A percentile compares a stretch with the other conserved stretches of the same genome.
Evolutionary conservation across 805 yeast genomes (phyloP).

Genomic region (Metschnikowia cerradonensis): DNA sequence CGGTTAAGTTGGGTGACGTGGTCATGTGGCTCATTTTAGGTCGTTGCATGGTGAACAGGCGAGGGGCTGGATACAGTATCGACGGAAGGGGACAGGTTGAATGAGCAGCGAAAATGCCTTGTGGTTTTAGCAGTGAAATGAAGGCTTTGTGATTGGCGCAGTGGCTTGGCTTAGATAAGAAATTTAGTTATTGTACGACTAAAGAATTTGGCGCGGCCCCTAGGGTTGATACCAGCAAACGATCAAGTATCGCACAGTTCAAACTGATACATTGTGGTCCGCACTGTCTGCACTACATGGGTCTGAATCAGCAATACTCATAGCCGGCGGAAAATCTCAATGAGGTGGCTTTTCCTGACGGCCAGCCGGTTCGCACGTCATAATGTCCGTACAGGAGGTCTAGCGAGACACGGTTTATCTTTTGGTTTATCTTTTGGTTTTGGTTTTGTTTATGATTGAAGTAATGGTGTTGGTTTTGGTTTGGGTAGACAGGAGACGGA

Average conservation of each 20-base stretch:
- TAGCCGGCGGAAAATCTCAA: not conserved
- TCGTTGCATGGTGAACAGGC: not conserved
- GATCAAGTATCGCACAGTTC: not conserved
- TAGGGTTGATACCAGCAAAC: not conserved
- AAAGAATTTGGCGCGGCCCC: slow-evolving; percentile 3
- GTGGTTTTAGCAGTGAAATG: not conserved
- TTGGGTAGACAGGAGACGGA: too few relatives aligned
- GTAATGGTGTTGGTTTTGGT: too few relatives aligned
- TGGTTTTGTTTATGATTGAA: too few relatives aligned
- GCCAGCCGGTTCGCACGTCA: not conserved
- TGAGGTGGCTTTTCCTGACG: not conserved
- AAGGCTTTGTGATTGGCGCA: not conserved
- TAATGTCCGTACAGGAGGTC: not conserved
- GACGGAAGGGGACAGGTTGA: not conserved
- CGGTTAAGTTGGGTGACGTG: slow-evolving; percentile 15
- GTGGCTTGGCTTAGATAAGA: slow-evolving; percentile 1
- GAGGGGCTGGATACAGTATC: not conserved
- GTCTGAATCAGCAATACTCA: not conserved
- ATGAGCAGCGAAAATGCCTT: not conserved
- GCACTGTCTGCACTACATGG: slow-evolving; percentile 1
- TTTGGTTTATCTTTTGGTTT: not conserved
- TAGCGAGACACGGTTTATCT: not conserved
- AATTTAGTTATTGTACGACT: slow-evolving; percentile 1
- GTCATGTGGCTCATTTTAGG: slow-evolving; percentile 13
- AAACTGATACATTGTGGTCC: not conserved